Conservation (phyloP, 2,329 filamentous ascomycete species). For the Ophiostoma ulmi region DNA sequence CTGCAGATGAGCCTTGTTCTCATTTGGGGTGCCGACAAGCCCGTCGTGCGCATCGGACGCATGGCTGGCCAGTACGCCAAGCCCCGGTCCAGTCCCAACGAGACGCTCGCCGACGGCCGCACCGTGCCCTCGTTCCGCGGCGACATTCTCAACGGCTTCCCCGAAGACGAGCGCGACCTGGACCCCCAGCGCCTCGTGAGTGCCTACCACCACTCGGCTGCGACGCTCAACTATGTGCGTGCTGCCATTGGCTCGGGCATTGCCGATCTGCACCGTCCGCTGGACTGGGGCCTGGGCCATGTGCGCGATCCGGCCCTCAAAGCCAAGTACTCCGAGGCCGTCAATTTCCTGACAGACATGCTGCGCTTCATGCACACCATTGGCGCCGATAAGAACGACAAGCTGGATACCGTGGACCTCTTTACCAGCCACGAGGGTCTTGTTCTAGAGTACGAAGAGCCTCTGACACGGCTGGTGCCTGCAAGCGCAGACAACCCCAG, state of each 20-base stretch:
- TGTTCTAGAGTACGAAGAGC: conserved; percentile 89
- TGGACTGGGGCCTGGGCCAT: conserved; percentile 93
- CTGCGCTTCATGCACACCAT: conserved; percentile 92
- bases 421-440: conserved; percentile 95
- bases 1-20: conserved; percentile 95
- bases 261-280: conserved; percentile 84
- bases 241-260: conserved; percentile 80
- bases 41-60: conserved; percentile 86
- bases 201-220: conserved; percentile 93
- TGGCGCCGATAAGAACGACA: conserved; percentile 77
- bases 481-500: conserved; percentile 35
- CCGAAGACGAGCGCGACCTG: conserved; percentile 66
- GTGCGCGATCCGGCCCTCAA: conserved; percentile 79
- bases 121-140: conserved; percentile 87
- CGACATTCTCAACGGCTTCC: conserved; percentile 90
- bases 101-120: conserved; percentile 66
- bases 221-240: conserved; percentile 89
- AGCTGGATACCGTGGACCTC: conserved; percentile 86
- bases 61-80: conserved; percentile 99
- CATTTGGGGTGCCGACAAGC: conserved; percentile 77
- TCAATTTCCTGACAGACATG: conserved; percentile 81
- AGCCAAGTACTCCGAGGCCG: conserved; percentile 78
- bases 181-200: conserved; percentile 80
- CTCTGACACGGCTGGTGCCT: conserved; percentile 58
- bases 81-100: conserved; percentile 81